phyloP scores from a whole-genome alignment of 768 basidiomycete species.

The Tylopilus subfusipes region DNA sequence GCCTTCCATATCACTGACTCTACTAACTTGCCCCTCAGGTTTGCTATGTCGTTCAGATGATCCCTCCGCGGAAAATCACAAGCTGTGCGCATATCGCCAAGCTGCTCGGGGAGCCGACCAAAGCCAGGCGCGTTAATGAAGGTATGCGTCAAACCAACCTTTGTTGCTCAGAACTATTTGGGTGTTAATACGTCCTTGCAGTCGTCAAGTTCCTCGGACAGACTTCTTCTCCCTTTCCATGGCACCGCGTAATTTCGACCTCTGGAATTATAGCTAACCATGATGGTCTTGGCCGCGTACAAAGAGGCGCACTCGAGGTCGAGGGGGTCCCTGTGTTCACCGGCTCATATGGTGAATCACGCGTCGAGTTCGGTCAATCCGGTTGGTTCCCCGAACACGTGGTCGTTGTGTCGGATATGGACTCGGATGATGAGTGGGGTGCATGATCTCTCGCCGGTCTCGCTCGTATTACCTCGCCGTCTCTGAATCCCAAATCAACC shows the following conservation, averaged over 20 bases:
- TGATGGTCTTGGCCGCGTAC: conserved; percentile 65
- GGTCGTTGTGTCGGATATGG: conserved; percentile 3
- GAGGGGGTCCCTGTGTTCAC: conserved; percentile 70
- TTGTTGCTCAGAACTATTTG: neutral
- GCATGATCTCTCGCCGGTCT: conserved; percentile 6
- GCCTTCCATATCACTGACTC: neutral
- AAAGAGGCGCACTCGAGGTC: conserved; percentile 62
- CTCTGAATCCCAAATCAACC: neutral
- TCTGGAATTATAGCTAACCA: conserved; percentile 70
- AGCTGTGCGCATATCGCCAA: conserved; percentile 79
- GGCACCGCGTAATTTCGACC: conserved; percentile 71
- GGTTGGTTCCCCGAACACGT: conserved; percentile 61
- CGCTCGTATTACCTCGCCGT: neutral
- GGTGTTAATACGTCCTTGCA: conserved; percentile 23
- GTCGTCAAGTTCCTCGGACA: conserved; percentile 69
- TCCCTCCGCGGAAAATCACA: conserved; percentile 64
- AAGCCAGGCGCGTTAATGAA: conserved; percentile 80
- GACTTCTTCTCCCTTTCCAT: conserved; percentile 63
- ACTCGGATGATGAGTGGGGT: conserved; percentile 22
- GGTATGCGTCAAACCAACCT: conserved; percentile 42
- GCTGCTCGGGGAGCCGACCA: conserved; percentile 68
- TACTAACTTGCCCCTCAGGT: conserved; percentile 41
- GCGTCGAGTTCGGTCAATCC: conserved; percentile 49
- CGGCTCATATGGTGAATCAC: conserved; percentile 50
- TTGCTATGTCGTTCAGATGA: conserved; percentile 61